Percentiles rank a stretch among this genome's conserved stretches.
Conservation (phyloP, 2,329 filamentous ascomycete species). For the Talaromyces sp. region DNA sequence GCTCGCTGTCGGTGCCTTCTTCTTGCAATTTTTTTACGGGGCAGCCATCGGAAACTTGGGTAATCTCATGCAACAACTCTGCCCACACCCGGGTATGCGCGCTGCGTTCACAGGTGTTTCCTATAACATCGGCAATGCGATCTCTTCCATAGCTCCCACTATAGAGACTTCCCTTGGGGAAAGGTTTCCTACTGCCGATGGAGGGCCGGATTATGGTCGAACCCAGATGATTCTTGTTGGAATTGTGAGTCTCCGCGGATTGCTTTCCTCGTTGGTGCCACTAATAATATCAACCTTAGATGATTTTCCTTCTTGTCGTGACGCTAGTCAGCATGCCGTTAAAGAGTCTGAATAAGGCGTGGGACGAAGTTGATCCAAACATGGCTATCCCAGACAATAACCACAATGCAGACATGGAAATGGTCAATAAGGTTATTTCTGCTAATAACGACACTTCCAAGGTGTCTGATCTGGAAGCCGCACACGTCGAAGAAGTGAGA, state of each 20-base stretch:
- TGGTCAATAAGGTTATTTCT: not conserved
- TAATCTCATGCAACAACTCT: conserved; percentile 7
- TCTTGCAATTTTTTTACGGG: conserved; percentile 9
- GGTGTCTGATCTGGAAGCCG: not conserved
- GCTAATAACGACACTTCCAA: not conserved
- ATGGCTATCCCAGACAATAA: not conserved
- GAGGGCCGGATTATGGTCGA: conserved; percentile 2
- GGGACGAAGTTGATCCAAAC: conserved; percentile 3
- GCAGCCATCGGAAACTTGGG: conserved; percentile 6
- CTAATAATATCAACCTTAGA: not conserved
- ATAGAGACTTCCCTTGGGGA: conserved; percentile 1
- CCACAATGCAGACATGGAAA: not conserved
- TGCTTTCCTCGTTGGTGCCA: not conserved
- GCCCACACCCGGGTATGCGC: conserved; percentile 7
- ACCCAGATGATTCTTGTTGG: conserved; percentile 4
- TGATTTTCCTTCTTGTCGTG: not conserved
- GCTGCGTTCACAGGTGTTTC: conserved; percentile 5
- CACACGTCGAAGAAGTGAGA: not conserved
- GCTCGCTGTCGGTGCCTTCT: conserved; percentile 8
- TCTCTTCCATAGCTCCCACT: conserved; percentile 4
- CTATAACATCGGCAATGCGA: conserved; percentile 7
- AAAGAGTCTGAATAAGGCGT: conserved; percentile 3
- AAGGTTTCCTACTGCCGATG: not conserved
- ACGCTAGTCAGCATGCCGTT: conserved; percentile 1
- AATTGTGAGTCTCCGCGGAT: not conserved